Percentiles rank a stretch among this genome's conserved stretches.
Conservation (phyloP, 2,329 filamentous ascomycete species). For the Xylariaceae sp. region DNA sequence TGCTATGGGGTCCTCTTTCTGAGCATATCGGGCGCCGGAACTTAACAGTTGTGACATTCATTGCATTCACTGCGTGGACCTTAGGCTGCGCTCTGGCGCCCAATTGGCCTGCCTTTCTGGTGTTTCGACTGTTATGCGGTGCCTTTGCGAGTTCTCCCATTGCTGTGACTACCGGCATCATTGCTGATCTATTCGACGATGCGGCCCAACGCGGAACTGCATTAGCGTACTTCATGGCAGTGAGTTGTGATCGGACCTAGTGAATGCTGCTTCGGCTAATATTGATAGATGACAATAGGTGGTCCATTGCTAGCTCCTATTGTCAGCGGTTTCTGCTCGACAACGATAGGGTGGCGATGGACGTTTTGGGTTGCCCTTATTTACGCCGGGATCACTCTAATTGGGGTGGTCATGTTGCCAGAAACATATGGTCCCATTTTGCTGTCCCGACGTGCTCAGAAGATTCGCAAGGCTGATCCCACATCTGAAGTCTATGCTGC, state of each 20-base stretch:
- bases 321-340: conserved; percentile 59
- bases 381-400: conserved; percentile 60
- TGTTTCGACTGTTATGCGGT: conserved; percentile 55
- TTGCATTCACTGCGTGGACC: conserved; percentile 49
- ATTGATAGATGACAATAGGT: conserved; percentile 55
- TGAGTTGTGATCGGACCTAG: conserved; percentile 29
- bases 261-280: not conserved
- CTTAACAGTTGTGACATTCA: conserved; percentile 45
- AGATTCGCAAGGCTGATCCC: conserved; percentile 55
- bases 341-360: conserved; percentile 65
- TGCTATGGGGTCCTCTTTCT: conserved; percentile 61
- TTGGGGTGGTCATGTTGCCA: conserved; percentile 58
- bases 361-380: conserved; percentile 69
- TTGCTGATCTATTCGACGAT: conserved; percentile 64
- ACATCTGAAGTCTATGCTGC: conserved; percentile 54
- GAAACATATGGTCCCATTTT: conserved; percentile 62
- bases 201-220: conserved; percentile 55
- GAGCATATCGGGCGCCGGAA: conserved; percentile 61
- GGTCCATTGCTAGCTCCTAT: conserved; percentile 67
- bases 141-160: conserved; percentile 58
- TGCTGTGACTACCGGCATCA: conserved; percentile 59
- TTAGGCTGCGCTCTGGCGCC: conserved; percentile 56
- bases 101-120: conserved; percentile 50
- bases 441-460: conserved; percentile 53
- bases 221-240: conserved; percentile 64